Percentiles rank a stretch among this genome's conserved stretches.
phyloP scores from a whole-genome alignment of 2,329 filamentous ascomycete genomes.

The Botryotinia convoluta region DNA sequence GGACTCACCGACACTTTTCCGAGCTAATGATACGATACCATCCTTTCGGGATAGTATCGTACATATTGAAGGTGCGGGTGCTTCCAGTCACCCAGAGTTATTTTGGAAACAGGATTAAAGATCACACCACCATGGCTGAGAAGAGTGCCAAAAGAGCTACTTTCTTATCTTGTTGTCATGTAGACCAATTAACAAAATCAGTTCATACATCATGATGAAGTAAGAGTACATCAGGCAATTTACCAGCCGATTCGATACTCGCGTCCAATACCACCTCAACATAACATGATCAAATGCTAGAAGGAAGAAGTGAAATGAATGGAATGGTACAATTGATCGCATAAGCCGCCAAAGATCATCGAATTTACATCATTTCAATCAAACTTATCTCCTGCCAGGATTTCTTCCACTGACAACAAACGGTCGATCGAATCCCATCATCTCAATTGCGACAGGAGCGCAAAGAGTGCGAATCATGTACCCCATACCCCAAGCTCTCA shows the following conservation, averaged over 20 bases:
- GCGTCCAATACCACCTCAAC: neutral
- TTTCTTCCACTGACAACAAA: constrained; percentile 2
- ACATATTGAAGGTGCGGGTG: neutral
- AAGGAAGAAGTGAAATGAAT: neutral
- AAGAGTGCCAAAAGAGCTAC: neutral
- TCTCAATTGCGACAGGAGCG: neutral
- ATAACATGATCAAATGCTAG: neutral
- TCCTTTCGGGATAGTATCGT: neutral
- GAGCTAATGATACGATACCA: neutral
- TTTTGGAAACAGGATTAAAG: neutral
- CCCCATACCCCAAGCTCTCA: constrained; percentile 11
- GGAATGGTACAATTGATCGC: neutral
- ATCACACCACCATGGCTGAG: neutral
- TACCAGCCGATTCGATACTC: neutral
- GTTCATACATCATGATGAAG: neutral
- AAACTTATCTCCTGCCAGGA: constrained; percentile 1
- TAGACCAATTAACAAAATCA: neutral
- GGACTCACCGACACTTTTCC: constrained; percentile 8
- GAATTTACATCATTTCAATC: constrained; percentile 18
- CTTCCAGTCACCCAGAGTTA: neutral
- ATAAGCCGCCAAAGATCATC: constrained; percentile 12
- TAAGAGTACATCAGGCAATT: neutral
- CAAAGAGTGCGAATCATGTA: constrained; percentile 3
- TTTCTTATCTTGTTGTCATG: neutral
- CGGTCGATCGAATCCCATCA: neutral